These are phyloP conservation scores for Cystobasidiopsis lactophilus DNA, from an alignment of 768 basidiomycete genomes.

Conservation along the genomic window DNA sequence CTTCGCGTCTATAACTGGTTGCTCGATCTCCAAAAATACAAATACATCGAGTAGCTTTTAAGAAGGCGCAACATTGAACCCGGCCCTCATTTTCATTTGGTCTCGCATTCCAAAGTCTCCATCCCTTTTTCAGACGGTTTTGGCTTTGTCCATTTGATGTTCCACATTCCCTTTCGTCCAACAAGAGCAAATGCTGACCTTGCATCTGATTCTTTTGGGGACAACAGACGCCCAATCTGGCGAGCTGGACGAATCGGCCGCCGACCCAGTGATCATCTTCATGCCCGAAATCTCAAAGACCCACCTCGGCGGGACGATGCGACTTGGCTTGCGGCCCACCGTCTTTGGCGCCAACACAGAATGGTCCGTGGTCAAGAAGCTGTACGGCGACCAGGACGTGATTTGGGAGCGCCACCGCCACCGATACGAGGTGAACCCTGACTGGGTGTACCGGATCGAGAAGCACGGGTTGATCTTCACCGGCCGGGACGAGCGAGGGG, in stretches of 20 bases:
- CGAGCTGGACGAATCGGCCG: conserved; percentile 40
- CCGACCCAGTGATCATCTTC: conserved; percentile 55
- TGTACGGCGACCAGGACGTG: conserved; percentile 59
- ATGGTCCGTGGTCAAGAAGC: conserved; percentile 48
- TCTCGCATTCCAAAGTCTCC: not conserved
- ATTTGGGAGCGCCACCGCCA: conserved; percentile 96
- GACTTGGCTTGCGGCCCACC: conserved; percentile 89
- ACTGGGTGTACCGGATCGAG: conserved; percentile 49
- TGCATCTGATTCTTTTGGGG: not conserved
- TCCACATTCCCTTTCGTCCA: not conserved
- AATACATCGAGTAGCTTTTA: not conserved
- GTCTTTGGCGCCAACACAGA: conserved; percentile 54
- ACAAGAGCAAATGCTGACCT: not conserved
- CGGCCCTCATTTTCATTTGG: not conserved
- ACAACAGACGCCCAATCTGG: conserved; percentile 54
- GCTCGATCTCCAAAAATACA: not conserved
- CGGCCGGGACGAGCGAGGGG: conserved; percentile 85
- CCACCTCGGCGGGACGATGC: conserved; percentile 99
- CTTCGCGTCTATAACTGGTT: conserved; percentile 3
- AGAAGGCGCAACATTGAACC: not conserved
- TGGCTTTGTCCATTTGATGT: conserved; percentile 1
- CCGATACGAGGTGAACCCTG: conserved; percentile 86
- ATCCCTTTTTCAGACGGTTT: not conserved
- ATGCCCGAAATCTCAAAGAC: conserved; percentile 98
- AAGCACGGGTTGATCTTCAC: conserved; percentile 50